Percentiles rank a stretch among this genome's conserved stretches.
Evolutionary conservation across 2,329 filamentous ascomycete species (phyloP).

Genomic region (Penicillium sp.): DNA sequence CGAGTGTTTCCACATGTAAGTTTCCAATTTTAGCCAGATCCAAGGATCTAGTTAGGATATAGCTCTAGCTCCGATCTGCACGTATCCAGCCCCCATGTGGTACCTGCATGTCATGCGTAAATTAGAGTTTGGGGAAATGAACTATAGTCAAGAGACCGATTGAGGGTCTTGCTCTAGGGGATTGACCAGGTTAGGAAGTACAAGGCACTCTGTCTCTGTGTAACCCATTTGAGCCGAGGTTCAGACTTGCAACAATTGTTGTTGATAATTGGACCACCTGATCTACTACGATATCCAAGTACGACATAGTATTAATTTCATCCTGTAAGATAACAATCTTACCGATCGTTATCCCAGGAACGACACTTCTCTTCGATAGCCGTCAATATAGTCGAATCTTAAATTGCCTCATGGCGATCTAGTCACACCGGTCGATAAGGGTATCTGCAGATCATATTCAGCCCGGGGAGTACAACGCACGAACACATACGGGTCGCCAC

Average conservation of each 20-base stretch:
- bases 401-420: neutral
- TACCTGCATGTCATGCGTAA: neutral
- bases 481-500: neutral
- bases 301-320: too few species aligned
- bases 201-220: neutral
- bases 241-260: too few species aligned
- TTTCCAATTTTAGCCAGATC: neutral
- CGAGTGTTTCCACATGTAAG: neutral
- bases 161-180: neutral
- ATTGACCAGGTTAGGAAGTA: neutral
- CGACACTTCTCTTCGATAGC: neutral
- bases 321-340: neutral
- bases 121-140: neutral
- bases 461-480: neutral
- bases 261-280: too few species aligned
- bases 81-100: neutral
- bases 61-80: neutral
- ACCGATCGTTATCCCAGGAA: neutral
- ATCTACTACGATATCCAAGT: too few species aligned
- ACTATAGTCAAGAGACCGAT: neutral
- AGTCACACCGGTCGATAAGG: neutral
- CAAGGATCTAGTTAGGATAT: neutral
- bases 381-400: neutral
- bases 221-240: neutral
- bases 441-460: neutral